phyloP scores from a whole-genome alignment of 805 yeast species.

The Sungouiozyma intestinalis region DNA sequence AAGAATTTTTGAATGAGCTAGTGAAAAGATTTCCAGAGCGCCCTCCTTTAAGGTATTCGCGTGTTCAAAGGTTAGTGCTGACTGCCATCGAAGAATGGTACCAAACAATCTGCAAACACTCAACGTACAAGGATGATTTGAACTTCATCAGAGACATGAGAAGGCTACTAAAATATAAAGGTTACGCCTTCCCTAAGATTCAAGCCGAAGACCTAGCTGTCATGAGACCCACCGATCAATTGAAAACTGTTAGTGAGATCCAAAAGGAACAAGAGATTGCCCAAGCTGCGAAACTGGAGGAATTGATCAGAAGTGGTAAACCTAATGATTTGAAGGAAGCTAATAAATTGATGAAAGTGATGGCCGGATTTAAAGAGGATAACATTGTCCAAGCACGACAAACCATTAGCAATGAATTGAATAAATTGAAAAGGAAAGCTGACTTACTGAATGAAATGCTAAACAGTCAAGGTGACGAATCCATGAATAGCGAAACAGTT shows the following conservation, averaged over 20 bases:
- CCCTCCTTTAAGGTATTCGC: slow-evolving; percentile 77
- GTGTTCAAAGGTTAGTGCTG: slow-evolving; percentile 74
- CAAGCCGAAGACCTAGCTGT: slow-evolving; percentile 88
- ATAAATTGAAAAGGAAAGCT: slow-evolving; percentile 73
- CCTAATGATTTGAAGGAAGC: slow-evolving; percentile 96
- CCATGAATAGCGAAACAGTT: slow-evolving; percentile 49
- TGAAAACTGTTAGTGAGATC: slow-evolving; percentile 81
- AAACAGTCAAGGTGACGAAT: slow-evolving; percentile 34
- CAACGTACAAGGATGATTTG: slow-evolving; percentile 83
- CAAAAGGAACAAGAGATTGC: slow-evolving; percentile 89
- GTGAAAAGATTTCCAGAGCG: slow-evolving; percentile 90
- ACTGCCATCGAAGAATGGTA: slow-evolving; percentile 96
- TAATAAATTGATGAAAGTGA: slow-evolving; percentile 88
- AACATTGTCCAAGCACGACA: slow-evolving; percentile 53
- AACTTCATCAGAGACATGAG: slow-evolving; percentile 95
- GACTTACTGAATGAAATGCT: slow-evolving; percentile 86
- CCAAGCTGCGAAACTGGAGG: slow-evolving; percentile 91
- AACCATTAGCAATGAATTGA: slow-evolving; percentile 73
- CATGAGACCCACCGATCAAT: slow-evolving; percentile 75
- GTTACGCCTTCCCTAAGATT: slow-evolving; percentile 87
- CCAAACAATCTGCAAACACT: slow-evolving; percentile 83
- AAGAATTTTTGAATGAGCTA: slow-evolving; percentile 87
- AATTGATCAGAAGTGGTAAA: slow-evolving; percentile 86
- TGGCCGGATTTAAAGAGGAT: slow-evolving; percentile 96
- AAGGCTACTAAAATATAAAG: slow-evolving; percentile 76